Evolutionary conservation across 1,284 basidiomycete genomes (phyloP), one percentile per base, ranked within the genome.

Genomic region (Vanrija sp.): DNA sequence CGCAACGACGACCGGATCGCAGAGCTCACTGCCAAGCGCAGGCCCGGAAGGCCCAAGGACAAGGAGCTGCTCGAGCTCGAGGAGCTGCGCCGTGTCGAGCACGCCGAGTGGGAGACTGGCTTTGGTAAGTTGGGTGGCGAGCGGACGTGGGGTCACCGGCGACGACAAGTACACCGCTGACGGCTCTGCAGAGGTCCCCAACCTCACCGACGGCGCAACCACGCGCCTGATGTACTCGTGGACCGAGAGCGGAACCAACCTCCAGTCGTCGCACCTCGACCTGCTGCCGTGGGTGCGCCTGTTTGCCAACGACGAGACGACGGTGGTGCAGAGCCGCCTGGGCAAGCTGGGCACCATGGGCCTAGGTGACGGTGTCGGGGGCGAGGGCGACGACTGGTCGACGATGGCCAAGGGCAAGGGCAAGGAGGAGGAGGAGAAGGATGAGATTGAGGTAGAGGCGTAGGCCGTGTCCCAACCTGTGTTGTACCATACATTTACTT

Each of bases 11-110:
- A 78, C 5, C 83, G 86, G 29, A 77, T 93, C 4, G 82, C 84
- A 49, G 80, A 79, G 40, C 87, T 93, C 66, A 78, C 78, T 43
- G 78, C 81, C 0, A 78, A 82, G 19, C 79, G 91, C 45, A 78
- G 91, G 52, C 85, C 86, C 55, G 91, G 91, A 2, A 78, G 90
- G 54, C 85, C 91, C 42, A 91, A 90, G 76, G 85, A 83, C 58
- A 77, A 79, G 10, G 87, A 83, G 67, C 86, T 89, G 68, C 62
- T 79, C 39, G 85, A 86, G 64, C 71, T 93, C 42, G 88, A 92
- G 72, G 88, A 89, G 54, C 69, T 83, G 21, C 86, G 85, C 67
- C 68, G 84, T 51, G 79, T 81, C 49, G 91, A 93, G 68, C 65
- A 72, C 15, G 86, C 89, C 51, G 80, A 85, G 58, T 95, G 91